These are phyloP conservation scores for Brassica carinata DNA, from an alignment of 345 rosid genomes.

Conservation along the genomic window DNA sequence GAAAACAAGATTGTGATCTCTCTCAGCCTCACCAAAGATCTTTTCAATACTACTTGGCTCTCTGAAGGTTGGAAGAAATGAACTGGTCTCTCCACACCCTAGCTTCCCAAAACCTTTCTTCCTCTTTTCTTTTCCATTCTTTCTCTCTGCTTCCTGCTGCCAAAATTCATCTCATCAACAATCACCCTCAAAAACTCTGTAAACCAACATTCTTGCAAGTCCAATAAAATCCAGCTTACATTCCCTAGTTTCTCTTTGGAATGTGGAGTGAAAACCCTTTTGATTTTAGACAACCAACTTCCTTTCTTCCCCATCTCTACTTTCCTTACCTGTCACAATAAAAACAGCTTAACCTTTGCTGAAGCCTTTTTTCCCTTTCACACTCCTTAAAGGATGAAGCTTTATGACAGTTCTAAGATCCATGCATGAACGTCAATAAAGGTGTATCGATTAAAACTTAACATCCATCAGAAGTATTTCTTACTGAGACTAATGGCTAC, in stretches of 20 bases:
- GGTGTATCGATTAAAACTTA: neutral
- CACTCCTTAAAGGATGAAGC: constrained; percentile 14
- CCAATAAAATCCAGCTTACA: constrained; percentile 40
- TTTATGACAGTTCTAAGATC: constrained; percentile 22
- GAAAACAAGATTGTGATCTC: constrained; percentile 73
- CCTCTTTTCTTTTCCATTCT: constrained; percentile 72
- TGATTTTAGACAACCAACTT: constrained; percentile 92
- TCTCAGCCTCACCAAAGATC: constrained; percentile 90
- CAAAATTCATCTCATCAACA: constrained; percentile 14
- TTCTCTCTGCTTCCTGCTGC: constrained; percentile 60
- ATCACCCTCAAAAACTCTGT: constrained; percentile 1
- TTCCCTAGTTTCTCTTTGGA: constrained; percentile 75
- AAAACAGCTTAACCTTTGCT: constrained; percentile 23
- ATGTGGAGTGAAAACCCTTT: constrained; percentile 71
- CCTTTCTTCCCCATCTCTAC: constrained; percentile 94
- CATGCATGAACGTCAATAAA: constrained; percentile 19
- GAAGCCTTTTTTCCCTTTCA: neutral
- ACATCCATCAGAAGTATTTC: neutral
- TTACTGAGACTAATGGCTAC: constrained; percentile 19
- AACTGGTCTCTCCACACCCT: constrained; percentile 68
- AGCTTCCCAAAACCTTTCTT: constrained; percentile 66
- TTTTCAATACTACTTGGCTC: constrained; percentile 95
- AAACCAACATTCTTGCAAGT: constrained; percentile 12
- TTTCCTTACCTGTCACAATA: constrained; percentile 45
- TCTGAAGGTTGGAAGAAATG: constrained; percentile 83